Percentiles rank a stretch among this genome's conserved stretches.
These are phyloP conservation scores for Fabrea salina DNA, from an alignment of 169 alveolate species.

Conservation along the genomic window DNA sequence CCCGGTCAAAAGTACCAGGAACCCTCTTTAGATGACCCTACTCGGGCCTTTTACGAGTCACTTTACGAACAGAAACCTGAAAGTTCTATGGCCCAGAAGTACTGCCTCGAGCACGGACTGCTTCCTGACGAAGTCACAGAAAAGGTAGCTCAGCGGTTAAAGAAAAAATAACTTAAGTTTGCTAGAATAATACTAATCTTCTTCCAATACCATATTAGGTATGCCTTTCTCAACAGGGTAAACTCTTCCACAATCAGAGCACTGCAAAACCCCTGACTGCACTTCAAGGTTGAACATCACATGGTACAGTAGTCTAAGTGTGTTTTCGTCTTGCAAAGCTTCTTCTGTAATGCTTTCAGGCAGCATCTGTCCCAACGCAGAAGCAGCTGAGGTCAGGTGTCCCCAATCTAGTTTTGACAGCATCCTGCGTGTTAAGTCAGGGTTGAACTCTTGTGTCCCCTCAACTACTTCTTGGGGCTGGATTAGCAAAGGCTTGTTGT, in stretches of 20 bases:
- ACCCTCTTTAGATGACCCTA: conserved; percentile 56
- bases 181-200: conserved; percentile 51
- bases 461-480: conserved; percentile 24
- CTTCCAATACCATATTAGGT: conserved; percentile 63
- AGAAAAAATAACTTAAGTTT: too few relatives aligned
- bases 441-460: conserved; percentile 37
- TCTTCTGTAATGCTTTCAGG: conserved; percentile 44
- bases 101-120: conserved; percentile 55
- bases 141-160: too few relatives aligned
- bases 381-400: conserved; percentile 32
- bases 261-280: conserved; percentile 55
- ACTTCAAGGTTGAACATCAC: conserved; percentile 40
- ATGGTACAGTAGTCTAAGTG: conserved; percentile 44
- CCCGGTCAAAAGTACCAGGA: conserved; percentile 54
- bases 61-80: conserved; percentile 60
- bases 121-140: conserved; percentile 45
- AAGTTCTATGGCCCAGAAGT: conserved; percentile 57
- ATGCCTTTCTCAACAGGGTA: conserved; percentile 68
- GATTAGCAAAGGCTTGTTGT: conserved; percentile 45
- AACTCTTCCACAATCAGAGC: conserved; percentile 63
- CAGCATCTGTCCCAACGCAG: conserved; percentile 22
- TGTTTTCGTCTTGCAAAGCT: conserved; percentile 34
- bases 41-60: conserved; percentile 60
- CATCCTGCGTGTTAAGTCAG: conserved; percentile 25
- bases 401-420: conserved; percentile 47